These are phyloP conservation scores for Penicillium angulare DNA, from an alignment of 495 filamentous ascomycete species.

Conservation along the genomic window DNA sequence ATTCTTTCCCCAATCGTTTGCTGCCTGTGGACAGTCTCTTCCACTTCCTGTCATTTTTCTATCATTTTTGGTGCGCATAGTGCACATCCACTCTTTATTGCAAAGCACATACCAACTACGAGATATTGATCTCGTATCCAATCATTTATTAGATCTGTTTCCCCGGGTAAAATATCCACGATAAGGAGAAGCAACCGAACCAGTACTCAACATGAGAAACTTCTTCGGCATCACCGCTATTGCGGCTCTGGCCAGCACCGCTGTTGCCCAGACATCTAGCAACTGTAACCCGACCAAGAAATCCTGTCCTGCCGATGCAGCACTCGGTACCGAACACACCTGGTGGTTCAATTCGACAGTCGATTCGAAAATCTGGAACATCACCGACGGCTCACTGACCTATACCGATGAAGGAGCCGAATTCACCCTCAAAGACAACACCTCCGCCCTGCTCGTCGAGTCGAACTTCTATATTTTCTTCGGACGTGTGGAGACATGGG, in stretches of 20 bases:
- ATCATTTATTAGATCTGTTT: constrained; percentile 6
- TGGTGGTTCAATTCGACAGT: constrained; percentile 61
- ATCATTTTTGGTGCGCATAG: constrained; percentile 28
- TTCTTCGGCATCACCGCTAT: constrained; percentile 24
- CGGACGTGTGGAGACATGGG: constrained; percentile 68
- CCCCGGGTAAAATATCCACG: not conserved
- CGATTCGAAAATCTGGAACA: constrained; percentile 58
- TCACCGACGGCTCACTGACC: constrained; percentile 54
- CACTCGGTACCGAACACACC: constrained; percentile 60
- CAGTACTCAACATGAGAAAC: constrained; percentile 24
- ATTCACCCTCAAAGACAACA: constrained; percentile 66
- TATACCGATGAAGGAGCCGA: constrained; percentile 59
- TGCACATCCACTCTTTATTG: constrained; percentile 39
- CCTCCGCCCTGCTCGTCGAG: constrained; percentile 69
- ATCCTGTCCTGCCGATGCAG: constrained; percentile 65
- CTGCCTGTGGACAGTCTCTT: not conserved
- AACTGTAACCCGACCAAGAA: constrained; percentile 64
- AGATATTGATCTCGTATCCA: constrained; percentile 17
- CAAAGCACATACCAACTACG: constrained; percentile 2
- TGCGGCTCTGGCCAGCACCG: constrained; percentile 25
- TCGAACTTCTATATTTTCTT: constrained; percentile 85
- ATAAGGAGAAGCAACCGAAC: not conserved
- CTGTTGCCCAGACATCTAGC: constrained; percentile 48
- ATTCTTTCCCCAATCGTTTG: not conserved
- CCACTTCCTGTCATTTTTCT: constrained; percentile 20